phyloP scores from a whole-genome alignment of 108 stramenopile genomes.

The Nitzschia sp. region DNA sequence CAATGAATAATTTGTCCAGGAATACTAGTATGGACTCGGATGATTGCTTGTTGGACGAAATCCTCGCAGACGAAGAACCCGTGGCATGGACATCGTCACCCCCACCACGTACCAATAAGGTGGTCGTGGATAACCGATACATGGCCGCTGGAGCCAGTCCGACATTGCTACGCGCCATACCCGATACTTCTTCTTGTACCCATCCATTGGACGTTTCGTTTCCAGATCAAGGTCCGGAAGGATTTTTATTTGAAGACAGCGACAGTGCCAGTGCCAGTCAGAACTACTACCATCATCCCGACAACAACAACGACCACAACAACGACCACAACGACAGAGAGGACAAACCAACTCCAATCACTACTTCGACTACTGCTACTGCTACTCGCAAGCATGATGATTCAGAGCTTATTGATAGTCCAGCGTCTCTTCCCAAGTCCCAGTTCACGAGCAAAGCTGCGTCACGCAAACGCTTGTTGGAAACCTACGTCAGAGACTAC shows the following conservation, averaged over 20 bases:
- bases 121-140: neutral
- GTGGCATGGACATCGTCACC: neutral
- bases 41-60: constrained; percentile 12
- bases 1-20: neutral
- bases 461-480: constrained; percentile 13
- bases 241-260: constrained; percentile 14
- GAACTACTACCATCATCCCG: neutral
- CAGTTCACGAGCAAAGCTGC: constrained; percentile 7
- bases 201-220: neutral
- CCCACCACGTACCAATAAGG: neutral
- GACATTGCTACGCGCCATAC: neutral
- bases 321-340: neutral
- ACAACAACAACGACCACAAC: neutral
- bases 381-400: neutral
- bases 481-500: neutral
- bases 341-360: neutral
- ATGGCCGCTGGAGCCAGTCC: neutral
- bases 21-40: constrained; percentile 2
- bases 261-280: neutral
- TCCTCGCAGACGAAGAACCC: neutral
- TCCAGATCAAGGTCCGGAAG: constrained; percentile 1
- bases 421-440: constrained; percentile 1
- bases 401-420: neutral
- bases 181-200: neutral
- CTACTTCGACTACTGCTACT: neutral